Evolutionary conservation across 495 filamentous ascomycete genomes (phyloP).

Genomic region (Penicillium canariense): DNA sequence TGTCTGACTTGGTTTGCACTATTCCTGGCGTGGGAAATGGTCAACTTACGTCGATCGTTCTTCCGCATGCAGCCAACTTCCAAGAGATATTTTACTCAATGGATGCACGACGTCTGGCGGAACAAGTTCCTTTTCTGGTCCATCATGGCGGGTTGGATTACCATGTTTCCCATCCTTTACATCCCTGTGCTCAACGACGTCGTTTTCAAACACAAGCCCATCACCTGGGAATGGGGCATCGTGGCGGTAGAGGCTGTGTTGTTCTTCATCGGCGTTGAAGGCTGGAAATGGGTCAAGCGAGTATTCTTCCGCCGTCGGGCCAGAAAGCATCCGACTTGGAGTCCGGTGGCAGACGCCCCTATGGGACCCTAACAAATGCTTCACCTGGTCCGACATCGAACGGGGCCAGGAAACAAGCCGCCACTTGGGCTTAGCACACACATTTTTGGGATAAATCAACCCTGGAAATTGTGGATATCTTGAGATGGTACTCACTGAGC

Average conservation of each 20-base stretch:
- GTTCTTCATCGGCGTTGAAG: slow-evolving; percentile 63
- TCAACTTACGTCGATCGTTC: slow-evolving; percentile 64
- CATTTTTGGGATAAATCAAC: too few species aligned
- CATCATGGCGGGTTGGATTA: slow-evolving; percentile 64
- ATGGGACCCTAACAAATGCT: too few species aligned
- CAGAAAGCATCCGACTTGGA: too few species aligned
- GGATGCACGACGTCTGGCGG: slow-evolving; percentile 63
- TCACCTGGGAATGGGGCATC: slow-evolving; percentile 72
- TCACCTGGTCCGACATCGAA: too few species aligned
- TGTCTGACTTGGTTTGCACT: slow-evolving; percentile 74
- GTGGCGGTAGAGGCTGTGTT: slow-evolving; percentile 56
- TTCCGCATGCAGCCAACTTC: slow-evolving; percentile 63
- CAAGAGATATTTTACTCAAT: slow-evolving; percentile 51
- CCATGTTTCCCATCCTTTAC: slow-evolving; percentile 71
- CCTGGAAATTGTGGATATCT: too few species aligned
- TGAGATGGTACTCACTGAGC: too few species aligned
- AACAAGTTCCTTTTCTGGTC: slow-evolving; percentile 73
- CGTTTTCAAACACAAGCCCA: slow-evolving; percentile 69
- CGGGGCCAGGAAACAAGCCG: too few species aligned
- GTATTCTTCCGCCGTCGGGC: slow-evolving; percentile 43
- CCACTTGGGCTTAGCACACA: too few species aligned
- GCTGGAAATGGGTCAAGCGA: slow-evolving; percentile 67
- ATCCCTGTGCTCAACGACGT: slow-evolving; percentile 66
- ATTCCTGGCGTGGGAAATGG: slow-evolving; percentile 73
- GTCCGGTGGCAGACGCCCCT: too few species aligned